These are phyloP conservation scores for Puccinia novopanici DNA, from an alignment of 1,284 basidiomycete species.

Conservation along the genomic window DNA sequence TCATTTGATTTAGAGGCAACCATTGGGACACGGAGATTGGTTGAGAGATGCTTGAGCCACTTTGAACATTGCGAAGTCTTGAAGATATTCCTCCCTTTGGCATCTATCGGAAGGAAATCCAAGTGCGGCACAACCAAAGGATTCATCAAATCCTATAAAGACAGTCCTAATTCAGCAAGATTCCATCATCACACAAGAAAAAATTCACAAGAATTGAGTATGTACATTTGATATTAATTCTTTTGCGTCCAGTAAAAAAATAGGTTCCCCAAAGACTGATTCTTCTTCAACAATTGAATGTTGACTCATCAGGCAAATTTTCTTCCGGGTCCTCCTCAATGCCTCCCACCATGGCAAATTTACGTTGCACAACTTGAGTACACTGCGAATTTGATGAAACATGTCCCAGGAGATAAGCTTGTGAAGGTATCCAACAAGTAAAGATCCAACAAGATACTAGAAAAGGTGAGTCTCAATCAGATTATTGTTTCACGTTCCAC, in stretches of 20 bases:
- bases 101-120: neutral
- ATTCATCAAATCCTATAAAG: slow-evolving; percentile 5
- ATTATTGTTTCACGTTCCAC: too few relatives aligned
- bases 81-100: neutral
- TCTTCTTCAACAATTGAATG: neutral
- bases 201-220: neutral
- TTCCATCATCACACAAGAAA: neutral
- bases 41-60: neutral
- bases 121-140: slow-evolving; percentile 2
- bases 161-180: neutral
- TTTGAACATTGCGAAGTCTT: neutral
- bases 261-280: neutral
- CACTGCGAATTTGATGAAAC: neutral
- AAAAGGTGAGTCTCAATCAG: too few relatives aligned
- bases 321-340: neutral
- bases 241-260: neutral
- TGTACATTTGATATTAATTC: slow-evolving; percentile 11
- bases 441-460: neutral
- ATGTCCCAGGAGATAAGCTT: slow-evolving; percentile 1
- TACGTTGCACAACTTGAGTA: neutral
- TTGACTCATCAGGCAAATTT: neutral
- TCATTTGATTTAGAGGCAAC: neutral
- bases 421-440: neutral
- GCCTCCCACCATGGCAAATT: neutral
- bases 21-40: slow-evolving; percentile 2